A percentile compares a stretch with the other conserved stretches of the same genome.
Conservation (phyloP, 2,329 filamentous ascomycete genomes). For the Curvularia lunata region DNA sequence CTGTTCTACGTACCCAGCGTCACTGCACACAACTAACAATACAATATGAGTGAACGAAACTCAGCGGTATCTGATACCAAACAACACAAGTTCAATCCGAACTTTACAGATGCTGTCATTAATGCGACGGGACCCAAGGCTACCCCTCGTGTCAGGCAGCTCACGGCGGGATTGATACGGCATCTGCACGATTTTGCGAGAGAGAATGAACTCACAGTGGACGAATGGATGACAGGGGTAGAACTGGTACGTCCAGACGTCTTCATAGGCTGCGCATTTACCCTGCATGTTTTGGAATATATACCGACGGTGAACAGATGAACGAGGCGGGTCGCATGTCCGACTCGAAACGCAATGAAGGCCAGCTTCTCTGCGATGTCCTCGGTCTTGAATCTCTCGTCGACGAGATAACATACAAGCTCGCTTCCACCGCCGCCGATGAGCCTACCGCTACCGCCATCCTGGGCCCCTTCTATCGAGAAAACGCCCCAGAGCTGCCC, state of each 20-base stretch:
- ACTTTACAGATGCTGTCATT: slow-evolving; percentile 76
- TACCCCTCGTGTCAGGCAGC: slow-evolving; percentile 66
- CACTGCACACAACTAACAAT: background rate
- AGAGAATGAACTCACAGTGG: slow-evolving; percentile 77
- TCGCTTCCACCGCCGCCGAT: slow-evolving; percentile 58
- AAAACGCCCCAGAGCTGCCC: slow-evolving; percentile 71
- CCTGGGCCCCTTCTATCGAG: slow-evolving; percentile 83
- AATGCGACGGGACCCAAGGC: slow-evolving; percentile 75
- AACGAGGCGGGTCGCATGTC: slow-evolving; percentile 70
- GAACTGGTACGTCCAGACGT: slow-evolving; percentile 61
- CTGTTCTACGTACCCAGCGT: background rate
- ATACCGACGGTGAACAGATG: slow-evolving; percentile 47
- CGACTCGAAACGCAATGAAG: slow-evolving; percentile 67
- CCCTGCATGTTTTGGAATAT: background rate
- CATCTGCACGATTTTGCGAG: slow-evolving; percentile 81
- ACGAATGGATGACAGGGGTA: slow-evolving; percentile 78
- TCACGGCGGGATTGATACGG: slow-evolving; percentile 68
- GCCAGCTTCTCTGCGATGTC: slow-evolving; percentile 65
- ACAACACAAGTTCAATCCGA: slow-evolving; percentile 68
- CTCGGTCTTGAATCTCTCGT: slow-evolving; percentile 67
- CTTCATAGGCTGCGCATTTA: background rate
- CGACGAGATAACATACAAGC: slow-evolving; percentile 79
- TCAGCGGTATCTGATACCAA: slow-evolving; percentile 23
- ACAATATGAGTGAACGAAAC: slow-evolving; percentile 5
- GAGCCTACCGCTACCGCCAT: slow-evolving; percentile 75